Evolutionary conservation across 257 asterid genomes (phyloP).

Genomic region (Petrea volubilis): DNA sequence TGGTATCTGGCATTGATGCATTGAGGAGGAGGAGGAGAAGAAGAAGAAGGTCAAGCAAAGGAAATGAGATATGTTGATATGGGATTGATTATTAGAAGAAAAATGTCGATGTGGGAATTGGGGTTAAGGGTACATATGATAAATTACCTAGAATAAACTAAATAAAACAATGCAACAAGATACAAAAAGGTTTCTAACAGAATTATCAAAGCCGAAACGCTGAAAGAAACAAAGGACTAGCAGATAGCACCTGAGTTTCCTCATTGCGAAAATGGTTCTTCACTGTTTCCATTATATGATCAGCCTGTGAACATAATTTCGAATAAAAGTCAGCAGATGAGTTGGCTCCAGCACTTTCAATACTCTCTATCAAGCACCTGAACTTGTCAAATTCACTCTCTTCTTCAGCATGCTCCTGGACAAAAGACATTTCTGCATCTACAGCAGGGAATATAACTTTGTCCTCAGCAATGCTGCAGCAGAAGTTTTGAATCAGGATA

Average conservation of each 20-base stretch:
- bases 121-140: no score
- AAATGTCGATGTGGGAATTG: no score
- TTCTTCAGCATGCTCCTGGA: conserved; percentile 95
- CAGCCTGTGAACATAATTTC: conserved; percentile 82
- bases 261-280: conserved; percentile 85
- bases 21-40: no score
- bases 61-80: no score
- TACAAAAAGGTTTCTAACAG: no score
- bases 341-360: conserved; percentile 85
- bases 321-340: conserved; percentile 89
- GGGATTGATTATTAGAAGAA: no score
- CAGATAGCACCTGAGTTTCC: conserved; percentile 73
- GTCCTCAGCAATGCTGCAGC: conserved; percentile 98
- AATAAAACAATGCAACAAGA: no score
- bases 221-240: conserved; percentile 20
- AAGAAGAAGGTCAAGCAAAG: no score
- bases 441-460: conserved; percentile 93
- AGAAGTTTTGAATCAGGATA: conserved; percentile 4
- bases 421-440: conserved; percentile 85
- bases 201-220: background rate
- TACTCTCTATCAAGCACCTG: conserved; percentile 82
- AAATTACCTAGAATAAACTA: no score
- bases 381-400: conserved; percentile 90
- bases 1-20: no score
- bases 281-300: conserved; percentile 82